These are phyloP conservation scores for Verticillium dahliae DNA, from an alignment of 2,329 filamentous ascomycete genomes.

Conservation along the genomic window DNA sequence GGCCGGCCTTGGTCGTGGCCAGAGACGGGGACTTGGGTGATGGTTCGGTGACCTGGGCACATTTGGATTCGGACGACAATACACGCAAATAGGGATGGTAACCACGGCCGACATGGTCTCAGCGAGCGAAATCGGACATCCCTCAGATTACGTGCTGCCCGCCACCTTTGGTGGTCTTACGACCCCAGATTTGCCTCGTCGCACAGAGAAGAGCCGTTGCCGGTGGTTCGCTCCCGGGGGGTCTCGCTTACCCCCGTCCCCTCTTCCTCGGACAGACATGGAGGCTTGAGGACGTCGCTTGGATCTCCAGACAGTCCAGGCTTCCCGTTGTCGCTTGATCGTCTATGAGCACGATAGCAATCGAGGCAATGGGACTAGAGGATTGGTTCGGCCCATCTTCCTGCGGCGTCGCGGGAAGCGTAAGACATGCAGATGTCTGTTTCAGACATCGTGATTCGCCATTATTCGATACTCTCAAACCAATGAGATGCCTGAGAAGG, in stretches of 20 bases:
- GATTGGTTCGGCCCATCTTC: conserved; percentile 7
- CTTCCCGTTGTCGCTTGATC: not conserved
- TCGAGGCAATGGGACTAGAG: conserved; percentile 1
- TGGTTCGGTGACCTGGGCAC: not conserved
- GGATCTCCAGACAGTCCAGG: not conserved
- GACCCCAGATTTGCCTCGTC: not conserved
- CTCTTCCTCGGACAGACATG: not conserved
- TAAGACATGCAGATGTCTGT: conserved; percentile 21
- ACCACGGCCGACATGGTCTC: not conserved
- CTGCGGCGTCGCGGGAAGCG: conserved; percentile 17
- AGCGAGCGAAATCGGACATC: not conserved
- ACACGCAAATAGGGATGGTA: no score
- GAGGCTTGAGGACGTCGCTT: not conserved
- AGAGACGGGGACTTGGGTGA: not conserved
- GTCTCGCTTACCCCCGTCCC: not conserved
- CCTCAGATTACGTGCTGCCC: not conserved
- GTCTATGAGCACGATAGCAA: conserved; percentile 2
- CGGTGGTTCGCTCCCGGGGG: not conserved
- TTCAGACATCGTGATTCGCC: conserved; percentile 8
- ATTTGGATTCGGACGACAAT: not conserved
- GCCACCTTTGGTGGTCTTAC: not conserved
- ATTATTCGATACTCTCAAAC: conserved; percentile 5
- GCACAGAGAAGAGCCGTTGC: not conserved
- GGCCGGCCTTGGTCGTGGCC: not conserved
- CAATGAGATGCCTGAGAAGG: conserved; percentile 13